Conservation (phyloP, 768 basidiomycete species). For the Boletus rubescentipes region DNA sequence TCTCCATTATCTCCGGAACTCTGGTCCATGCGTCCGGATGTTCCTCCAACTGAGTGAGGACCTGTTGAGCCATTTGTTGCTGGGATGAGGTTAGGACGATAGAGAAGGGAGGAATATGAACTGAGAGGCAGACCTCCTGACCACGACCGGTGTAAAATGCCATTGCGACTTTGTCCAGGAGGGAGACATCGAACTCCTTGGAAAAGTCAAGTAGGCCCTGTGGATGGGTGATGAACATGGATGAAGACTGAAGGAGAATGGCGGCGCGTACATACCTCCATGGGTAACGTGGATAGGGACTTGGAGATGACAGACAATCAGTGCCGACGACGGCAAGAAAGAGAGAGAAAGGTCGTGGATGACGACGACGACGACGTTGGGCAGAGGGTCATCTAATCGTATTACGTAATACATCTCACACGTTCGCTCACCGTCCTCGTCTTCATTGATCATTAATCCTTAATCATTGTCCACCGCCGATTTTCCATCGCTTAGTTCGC, state of each 20-base stretch:
- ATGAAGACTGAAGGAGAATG: background rate
- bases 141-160: constrained; percentile 87
- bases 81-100: constrained; percentile 33
- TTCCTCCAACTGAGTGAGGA: constrained; percentile 95
- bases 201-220: constrained; percentile 93
- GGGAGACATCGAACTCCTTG: constrained; percentile 86
- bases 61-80: constrained; percentile 95
- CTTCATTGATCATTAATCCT: background rate
- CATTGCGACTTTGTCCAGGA: constrained; percentile 93
- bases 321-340: constrained; percentile 12
- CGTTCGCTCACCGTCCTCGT: constrained; percentile 1
- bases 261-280: constrained; percentile 36
- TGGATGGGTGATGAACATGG: constrained; percentile 5
- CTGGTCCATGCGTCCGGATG: constrained; percentile 96
- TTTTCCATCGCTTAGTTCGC: background rate
- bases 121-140: constrained; percentile 59
- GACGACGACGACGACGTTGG: constrained; percentile 29
- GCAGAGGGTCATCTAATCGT: constrained; percentile 39
- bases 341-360: constrained; percentile 10
- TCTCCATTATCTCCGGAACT: constrained; percentile 91
- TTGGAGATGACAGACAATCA: constrained; percentile 2
- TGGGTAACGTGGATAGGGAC: constrained; percentile 22
- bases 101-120: constrained; percentile 3
- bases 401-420: constrained; percentile 33
- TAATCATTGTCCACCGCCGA: no score